phyloP scores from a whole-genome alignment of 371 early-diverging fungal species.

The Mortierella sp. region DNA sequence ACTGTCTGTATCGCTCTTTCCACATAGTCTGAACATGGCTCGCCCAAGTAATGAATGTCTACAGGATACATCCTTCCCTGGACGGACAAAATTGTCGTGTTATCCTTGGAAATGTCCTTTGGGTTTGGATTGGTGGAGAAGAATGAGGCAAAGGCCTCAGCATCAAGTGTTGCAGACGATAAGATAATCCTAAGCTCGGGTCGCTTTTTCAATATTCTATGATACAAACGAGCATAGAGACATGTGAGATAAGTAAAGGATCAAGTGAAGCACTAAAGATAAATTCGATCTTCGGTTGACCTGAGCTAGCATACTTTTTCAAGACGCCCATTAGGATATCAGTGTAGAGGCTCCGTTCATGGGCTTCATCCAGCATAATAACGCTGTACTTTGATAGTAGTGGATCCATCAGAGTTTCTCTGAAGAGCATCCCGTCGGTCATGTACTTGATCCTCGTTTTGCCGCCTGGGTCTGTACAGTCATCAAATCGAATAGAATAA shows the following conservation, averaged over 20 bases:
- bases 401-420: constrained; percentile 77
- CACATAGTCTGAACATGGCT: constrained; percentile 75
- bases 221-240: no score
- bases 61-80: constrained; percentile 88
- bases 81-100: constrained; percentile 76
- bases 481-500: constrained; percentile 89
- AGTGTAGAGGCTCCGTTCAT: constrained; percentile 94
- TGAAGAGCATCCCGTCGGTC: constrained; percentile 94
- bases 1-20: constrained; percentile 82
- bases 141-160: constrained; percentile 70
- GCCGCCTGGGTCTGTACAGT: constrained; percentile 57
- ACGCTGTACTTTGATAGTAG: constrained; percentile 71
- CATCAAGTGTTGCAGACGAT: constrained; percentile 86
- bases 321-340: constrained; percentile 93
- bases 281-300: background rate
- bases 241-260: no score
- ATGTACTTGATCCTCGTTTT: constrained; percentile 82
- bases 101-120: constrained; percentile 40
- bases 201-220: constrained; percentile 70
- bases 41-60: constrained; percentile 70
- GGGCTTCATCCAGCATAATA: constrained; percentile 95
- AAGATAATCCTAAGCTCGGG: constrained; percentile 73
- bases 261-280: constrained; percentile 17
- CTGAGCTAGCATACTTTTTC: constrained; percentile 62
- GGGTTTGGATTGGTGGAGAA: constrained; percentile 61